Evolutionary conservation across 2,329 filamentous ascomycete species (phyloP), one percentile per base, ranked within the genome.

Genomic region (Beauveria sp.): DNA sequence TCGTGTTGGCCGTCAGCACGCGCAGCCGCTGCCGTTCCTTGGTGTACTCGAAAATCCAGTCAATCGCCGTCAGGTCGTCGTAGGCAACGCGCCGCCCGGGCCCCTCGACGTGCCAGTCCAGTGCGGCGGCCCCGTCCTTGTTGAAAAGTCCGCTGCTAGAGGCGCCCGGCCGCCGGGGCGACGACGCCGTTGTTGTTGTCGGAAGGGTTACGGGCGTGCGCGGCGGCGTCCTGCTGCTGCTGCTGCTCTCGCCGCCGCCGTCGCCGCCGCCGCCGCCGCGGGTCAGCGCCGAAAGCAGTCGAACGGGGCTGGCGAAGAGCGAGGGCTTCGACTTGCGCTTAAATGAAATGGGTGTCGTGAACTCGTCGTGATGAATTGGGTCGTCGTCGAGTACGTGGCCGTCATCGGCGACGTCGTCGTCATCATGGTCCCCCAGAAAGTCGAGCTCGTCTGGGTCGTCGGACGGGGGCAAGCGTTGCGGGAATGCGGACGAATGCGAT

Each of bases 21-120:
- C 91, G 85, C 69, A 96, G 78, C 26, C 95, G 86, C 73, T 96
- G 91, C 22, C 95, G 86, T 77, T 99, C 95, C 74, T 97, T 97
- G 58, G 90, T 95, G 72, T 98, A 96, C 75, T 99, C 95, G 69
- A 96, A 98, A 71, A 98, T 98, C 95, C 95, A 99, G 78, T 99
- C 95, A 73, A 99, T 99, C 63, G 95, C 93, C 18, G 93, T 97
- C 73, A 97, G 80, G 76, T 99, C 90, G 71, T 97, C 93, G 77
- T 99, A 99, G 60, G 90, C 93, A 43, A 97, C 93, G 70, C 95
- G 86, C 59, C 91, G 85, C 1, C 93, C 93, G 0, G 91, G 92
- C 1, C 91, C 92, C 74, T 97, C 93, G 53, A 88, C 83, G 71
- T 96, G 90, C 93, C 93, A 98, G 74, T 98, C 93, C 51, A 81